phyloP scores from a whole-genome alignment of 2,329 filamentous ascomycete genomes.

The Chrysoporthe austroafricana region DNA sequence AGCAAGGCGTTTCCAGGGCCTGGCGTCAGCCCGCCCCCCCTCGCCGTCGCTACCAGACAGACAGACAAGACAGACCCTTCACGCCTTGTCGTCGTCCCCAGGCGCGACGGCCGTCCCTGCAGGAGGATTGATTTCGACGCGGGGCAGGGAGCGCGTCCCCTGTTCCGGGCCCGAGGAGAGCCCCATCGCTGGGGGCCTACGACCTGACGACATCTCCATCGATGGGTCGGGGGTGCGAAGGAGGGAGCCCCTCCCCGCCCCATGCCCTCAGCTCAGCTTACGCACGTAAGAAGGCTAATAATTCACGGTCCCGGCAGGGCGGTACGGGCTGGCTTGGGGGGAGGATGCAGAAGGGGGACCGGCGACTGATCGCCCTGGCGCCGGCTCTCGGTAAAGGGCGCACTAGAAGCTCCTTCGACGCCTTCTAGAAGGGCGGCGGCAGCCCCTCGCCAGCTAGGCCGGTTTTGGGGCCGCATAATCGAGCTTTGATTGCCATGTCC shows the following conservation, averaged over 20 bases:
- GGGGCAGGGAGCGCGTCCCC: not conserved
- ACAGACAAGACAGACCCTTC: not conserved
- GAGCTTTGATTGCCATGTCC: constrained; percentile 52
- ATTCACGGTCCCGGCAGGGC: constrained; percentile 13
- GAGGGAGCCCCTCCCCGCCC: not conserved
- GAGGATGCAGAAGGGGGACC: constrained; percentile 9
- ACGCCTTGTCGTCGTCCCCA: not conserved
- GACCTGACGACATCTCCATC: not conserved
- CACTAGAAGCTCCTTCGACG: constrained; percentile 42
- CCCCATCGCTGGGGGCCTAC: not conserved
- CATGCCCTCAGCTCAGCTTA: constrained; percentile 3
- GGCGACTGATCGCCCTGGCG: constrained; percentile 10
- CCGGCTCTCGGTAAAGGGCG: constrained; percentile 22
- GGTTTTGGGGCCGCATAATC: constrained; percentile 46
- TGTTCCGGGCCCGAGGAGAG: not conserved
- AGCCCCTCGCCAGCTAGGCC: constrained; percentile 36
- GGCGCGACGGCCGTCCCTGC: not conserved
- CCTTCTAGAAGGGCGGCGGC: constrained; percentile 42
- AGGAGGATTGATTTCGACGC: not conserved
- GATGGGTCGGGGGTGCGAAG: not conserved
- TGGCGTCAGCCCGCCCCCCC: not conserved
- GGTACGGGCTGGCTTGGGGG: constrained; percentile 12
- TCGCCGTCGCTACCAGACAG: not conserved
- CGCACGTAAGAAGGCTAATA: constrained; percentile 1
- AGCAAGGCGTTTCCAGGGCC: not conserved